Base-by-base conservation (phyloP, 306 rosid species). In the Dicorynia guianensis region DNA sequence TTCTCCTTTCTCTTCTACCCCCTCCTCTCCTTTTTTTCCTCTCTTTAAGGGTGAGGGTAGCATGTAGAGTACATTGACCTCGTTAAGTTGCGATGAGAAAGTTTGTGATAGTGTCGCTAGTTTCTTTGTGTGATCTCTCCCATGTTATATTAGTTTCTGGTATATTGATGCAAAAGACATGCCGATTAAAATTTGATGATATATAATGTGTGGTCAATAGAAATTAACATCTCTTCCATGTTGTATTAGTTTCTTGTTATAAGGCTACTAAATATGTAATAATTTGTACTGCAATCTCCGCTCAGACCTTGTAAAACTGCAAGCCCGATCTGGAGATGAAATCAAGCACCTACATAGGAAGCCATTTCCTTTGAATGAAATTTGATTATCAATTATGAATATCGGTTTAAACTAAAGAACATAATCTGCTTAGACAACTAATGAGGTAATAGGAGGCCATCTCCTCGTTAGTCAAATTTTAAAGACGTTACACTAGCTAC, bases 1-100 rank as follows among this genome's bases (percentile, higher is more conserved):
- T 64, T 69, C 50, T 54, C 58, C 55, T 77, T 64, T 66, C 71
- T 40, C 25, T 52, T 59, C n/a, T n/a, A n/a, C n/a, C 30, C 30
- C 30, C 30, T 2, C 30, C 2, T 25, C 30, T 2, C 2, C 30
- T 34, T 17, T 55, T 79, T 76, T 48, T 52, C 48, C 39, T 59
- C 38, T 60, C 69, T 70, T 56, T 63, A 74, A 76, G 81, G 83
- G 82, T 80, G 96, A 76, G 76, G 84, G 86, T 80, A 84, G 84
- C 90, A 52, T 92, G 96, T 85, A 87, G 97, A 85, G 66, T 88
- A 85, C 84, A 72, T 75, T 86, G 85, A 83, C 88, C 64, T 81
- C 48, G 71, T 83, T 75, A 89, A 83, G 87, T 82, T 87, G 88
- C 79, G 71, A 79, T 63, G 77, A 79, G 81, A 69, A 79, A 82